Evolutionary conservation across 2,329 filamentous ascomycete genomes (phyloP), one percentile per base, ranked within the genome.

Genomic region (Phyllosticta ampelicida): DNA sequence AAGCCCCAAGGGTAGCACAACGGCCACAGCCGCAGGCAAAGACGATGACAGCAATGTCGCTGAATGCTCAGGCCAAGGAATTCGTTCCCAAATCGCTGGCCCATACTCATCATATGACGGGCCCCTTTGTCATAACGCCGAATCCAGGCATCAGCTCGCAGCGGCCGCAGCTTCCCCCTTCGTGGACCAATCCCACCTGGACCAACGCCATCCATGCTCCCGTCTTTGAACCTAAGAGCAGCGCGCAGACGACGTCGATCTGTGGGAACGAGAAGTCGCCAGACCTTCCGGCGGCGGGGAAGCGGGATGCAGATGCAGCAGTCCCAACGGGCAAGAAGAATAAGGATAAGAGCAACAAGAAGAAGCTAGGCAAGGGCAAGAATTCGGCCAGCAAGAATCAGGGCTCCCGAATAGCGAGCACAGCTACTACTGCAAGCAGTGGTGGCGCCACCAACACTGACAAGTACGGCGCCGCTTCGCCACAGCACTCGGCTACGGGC

Each of bases 51-150:
- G 36, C 55, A 23, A 53, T 28, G 13, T 48, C 48, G 30, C 30
- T 59, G 9, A 59, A 59, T 20, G 57, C 57, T 6, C 36, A 52
- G 13, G 57, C 57, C 20, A 48, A 51, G 13, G 57, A 59, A 29
- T 59, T 59, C 53, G 53, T 59, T 9, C 57, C 57, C 18, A 18
- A 28, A 23, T 2, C 21, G 18, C 44, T 23, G 10, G 23, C 19
- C 6, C 36, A 44, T 13, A 44, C 36, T 16, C 36, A 44, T 8
- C 36, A 44, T 6, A 29, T 10, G n/a, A 19, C 16, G 26, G 23
- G 16, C 3, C 20, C 5, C 4, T 44, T 44, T 44, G 36, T 44
- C 36, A 44, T 44, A 6, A 44, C 36, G 13, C 36, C 36, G 5
- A 44, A 44, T n/a, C 51, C 44, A 19, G n/a, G 55, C 30, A 53